Evolutionary conservation across 345 rosid species (phyloP).

Genomic region (Citrus glauca): DNA sequence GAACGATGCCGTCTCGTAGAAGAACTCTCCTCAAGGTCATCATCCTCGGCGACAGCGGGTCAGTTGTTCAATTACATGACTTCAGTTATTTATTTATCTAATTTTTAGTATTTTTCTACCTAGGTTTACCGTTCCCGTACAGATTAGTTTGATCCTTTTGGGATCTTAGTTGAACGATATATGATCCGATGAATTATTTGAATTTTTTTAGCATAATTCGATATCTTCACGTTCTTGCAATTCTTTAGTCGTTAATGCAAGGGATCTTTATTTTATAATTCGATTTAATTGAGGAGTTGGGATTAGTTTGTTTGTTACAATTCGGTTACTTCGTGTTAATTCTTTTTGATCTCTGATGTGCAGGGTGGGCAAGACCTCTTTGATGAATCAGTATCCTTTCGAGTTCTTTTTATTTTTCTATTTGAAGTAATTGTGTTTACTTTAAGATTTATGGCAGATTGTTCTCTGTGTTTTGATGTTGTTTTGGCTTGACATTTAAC

Average conservation of each 20-base stretch:
- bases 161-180: not conserved
- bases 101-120: not conserved
- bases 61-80: not conserved
- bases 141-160: slow-evolving; percentile 7
- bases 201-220: not conserved
- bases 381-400: slow-evolving; percentile 93
- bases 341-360: slow-evolving; percentile 16
- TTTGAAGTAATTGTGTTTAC: not conserved
- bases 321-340: not conserved
- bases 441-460: not conserved
- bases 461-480: not conserved
- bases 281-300: not conserved
- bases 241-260: too few species aligned
- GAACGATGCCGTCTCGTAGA: slow-evolving; percentile 82
- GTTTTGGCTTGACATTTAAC: slow-evolving; percentile 24
- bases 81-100: not conserved
- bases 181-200: slow-evolving; percentile 4
- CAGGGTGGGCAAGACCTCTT: slow-evolving; percentile 97
- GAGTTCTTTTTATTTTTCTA: not conserved
- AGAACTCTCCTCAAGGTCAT: slow-evolving; percentile 93
- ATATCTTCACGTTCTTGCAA: too few species aligned
- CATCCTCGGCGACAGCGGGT: slow-evolving; percentile 99
- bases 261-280: not conserved
- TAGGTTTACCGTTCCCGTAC: slow-evolving; percentile 4
- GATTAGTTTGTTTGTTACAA: not conserved